phyloP scores from a whole-genome alignment of 768 basidiomycete species.

The Russula sp. region DNA sequence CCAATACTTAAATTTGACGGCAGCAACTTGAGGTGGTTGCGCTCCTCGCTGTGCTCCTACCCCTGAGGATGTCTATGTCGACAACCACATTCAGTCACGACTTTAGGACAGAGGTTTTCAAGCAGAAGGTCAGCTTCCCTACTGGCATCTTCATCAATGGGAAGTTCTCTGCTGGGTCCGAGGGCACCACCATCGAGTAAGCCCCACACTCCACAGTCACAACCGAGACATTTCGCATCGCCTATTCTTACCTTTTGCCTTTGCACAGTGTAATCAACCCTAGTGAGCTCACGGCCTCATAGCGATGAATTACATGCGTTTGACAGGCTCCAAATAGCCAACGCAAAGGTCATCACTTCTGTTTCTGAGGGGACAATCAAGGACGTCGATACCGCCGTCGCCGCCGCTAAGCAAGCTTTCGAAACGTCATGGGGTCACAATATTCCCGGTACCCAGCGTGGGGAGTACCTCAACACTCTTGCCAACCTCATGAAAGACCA shows the following conservation, averaged over 20 bases:
- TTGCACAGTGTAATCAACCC: constrained; percentile 50
- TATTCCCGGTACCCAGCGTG: constrained; percentile 44
- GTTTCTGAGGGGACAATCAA: constrained; percentile 52
- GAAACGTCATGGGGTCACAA: constrained; percentile 66
- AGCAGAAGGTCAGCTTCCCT: constrained; percentile 46
- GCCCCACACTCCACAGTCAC: constrained; percentile 21
- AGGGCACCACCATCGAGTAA: constrained; percentile 57
- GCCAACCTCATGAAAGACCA: constrained; percentile 56
- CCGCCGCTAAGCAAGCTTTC: constrained; percentile 54
- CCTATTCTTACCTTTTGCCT: not conserved
- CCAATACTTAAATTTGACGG: constrained; percentile 47
- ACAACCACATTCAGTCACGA: constrained; percentile 35
- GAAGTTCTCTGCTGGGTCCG: constrained; percentile 52
- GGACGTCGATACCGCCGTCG: constrained; percentile 75
- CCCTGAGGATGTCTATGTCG: constrained; percentile 29
- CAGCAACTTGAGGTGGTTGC: too few species aligned
- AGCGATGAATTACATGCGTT: not conserved
- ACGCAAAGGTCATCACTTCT: constrained; percentile 52
- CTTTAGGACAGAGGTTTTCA: constrained; percentile 51
- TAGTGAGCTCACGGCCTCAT: constrained; percentile 23
- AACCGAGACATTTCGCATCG: not conserved
- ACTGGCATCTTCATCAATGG: constrained; percentile 71
- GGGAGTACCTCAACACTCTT: constrained; percentile 52
- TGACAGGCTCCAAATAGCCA: constrained; percentile 25
- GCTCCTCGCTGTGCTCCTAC: too few species aligned